phyloP scores from a whole-genome alignment of 371 early-diverging fungal genomes.

The Haplosporangium sp. region DNA sequence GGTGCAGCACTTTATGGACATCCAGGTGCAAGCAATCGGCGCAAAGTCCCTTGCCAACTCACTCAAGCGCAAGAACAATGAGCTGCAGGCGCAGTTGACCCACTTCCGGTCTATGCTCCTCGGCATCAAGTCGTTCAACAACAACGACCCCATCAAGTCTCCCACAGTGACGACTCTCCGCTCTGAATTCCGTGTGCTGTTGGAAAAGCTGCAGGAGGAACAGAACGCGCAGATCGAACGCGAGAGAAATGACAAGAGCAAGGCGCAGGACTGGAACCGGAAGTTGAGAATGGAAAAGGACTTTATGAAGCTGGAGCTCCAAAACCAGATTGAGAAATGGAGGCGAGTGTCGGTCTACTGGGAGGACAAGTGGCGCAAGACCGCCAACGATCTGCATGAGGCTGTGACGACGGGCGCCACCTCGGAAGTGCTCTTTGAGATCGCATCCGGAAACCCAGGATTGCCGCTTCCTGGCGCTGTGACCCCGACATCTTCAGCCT shows the following conservation, averaged over 20 bases:
- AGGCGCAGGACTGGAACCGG: slow-evolving; percentile 55
- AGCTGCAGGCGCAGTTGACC: slow-evolving; percentile 39
- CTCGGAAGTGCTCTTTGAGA: slow-evolving; percentile 45
- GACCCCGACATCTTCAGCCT: neutral
- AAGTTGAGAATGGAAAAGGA: slow-evolving; percentile 56
- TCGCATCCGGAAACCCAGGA: slow-evolving; percentile 14
- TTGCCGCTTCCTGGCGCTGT: neutral
- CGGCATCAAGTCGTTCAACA: slow-evolving; percentile 56
- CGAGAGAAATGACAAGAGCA: slow-evolving; percentile 36
- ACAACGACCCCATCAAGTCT: slow-evolving; percentile 55
- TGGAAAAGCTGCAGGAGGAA: slow-evolving; percentile 54
- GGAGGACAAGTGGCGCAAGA: slow-evolving; percentile 57
- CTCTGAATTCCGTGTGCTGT: slow-evolving; percentile 44
- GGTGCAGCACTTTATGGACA: slow-evolving; percentile 55
- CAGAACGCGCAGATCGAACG: slow-evolving; percentile 41
- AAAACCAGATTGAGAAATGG: slow-evolving; percentile 56
- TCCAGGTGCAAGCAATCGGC: slow-evolving; percentile 53
- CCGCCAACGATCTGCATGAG: slow-evolving; percentile 52
- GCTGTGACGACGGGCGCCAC: slow-evolving; percentile 47
- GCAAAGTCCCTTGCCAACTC: slow-evolving; percentile 49
- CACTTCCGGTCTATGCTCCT: slow-evolving; percentile 52
- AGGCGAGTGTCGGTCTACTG: slow-evolving; percentile 48
- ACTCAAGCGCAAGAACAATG: slow-evolving; percentile 45
- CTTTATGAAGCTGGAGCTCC: slow-evolving; percentile 53
- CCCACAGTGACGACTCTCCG: slow-evolving; percentile 51